Percentiles rank a stretch among this genome's conserved stretches.
phyloP scores from a whole-genome alignment of 2,329 filamentous ascomycete species.

The Trichoderma gracile region DNA sequence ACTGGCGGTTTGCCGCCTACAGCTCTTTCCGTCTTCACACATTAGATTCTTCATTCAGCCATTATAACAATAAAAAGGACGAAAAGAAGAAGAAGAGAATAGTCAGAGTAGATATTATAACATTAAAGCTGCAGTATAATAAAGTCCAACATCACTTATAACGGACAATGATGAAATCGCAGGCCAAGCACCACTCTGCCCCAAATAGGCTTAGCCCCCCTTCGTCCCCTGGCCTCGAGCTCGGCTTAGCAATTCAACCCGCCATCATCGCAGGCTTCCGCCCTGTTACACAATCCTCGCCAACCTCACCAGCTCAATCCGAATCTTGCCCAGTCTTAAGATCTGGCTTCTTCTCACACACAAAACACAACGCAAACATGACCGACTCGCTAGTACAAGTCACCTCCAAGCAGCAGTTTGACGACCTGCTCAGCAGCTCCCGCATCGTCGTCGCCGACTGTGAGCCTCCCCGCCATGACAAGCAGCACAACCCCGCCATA shows the following conservation, averaged over 20 bases:
- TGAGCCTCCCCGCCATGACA: slow-evolving; percentile 49
- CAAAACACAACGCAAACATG: slow-evolving; percentile 30
- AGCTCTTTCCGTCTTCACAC: too few relatives aligned
- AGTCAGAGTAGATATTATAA: too few relatives aligned
- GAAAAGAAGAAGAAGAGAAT: too few relatives aligned
- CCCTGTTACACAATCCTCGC: slow-evolving; percentile 13
- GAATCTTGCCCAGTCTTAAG: background rate
- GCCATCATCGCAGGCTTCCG: slow-evolving; percentile 4
- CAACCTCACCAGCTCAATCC: background rate
- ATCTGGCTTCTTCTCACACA: background rate
- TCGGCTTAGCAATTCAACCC: background rate
- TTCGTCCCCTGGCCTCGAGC: background rate
- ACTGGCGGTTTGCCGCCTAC: too few relatives aligned
- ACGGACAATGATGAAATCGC: background rate
- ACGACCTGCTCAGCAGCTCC: slow-evolving; percentile 66
- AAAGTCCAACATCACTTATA: background rate
- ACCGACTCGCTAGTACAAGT: slow-evolving; percentile 36
- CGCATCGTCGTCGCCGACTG: slow-evolving; percentile 85
- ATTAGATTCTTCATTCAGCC: too few relatives aligned
- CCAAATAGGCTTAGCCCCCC: slow-evolving; percentile 16
- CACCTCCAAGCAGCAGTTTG: slow-evolving; percentile 63
- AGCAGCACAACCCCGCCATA: slow-evolving; percentile 31
- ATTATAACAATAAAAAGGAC: too few relatives aligned
- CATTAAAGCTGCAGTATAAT: too few relatives aligned
- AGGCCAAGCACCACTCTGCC: background rate